phyloP scores from a whole-genome alignment of 2,329 filamentous ascomycete species.

The Penicillium sp. region DNA sequence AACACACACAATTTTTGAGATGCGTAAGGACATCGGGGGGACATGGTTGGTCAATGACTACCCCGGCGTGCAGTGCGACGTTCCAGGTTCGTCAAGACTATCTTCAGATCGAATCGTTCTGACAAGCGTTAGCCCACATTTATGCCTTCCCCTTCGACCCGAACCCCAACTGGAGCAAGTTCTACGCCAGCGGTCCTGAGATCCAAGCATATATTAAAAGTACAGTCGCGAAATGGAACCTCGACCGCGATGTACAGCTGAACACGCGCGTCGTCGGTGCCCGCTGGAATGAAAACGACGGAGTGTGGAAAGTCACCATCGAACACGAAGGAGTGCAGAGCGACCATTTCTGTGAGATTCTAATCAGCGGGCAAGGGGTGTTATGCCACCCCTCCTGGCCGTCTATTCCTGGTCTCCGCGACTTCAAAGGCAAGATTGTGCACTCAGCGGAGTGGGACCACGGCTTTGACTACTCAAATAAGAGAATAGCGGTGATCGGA shows the following conservation, averaged over 20 bases:
- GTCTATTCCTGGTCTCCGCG: constrained; percentile 31
- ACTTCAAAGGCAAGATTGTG: constrained; percentile 36
- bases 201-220: constrained; percentile 52
- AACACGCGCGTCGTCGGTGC: constrained; percentile 44
- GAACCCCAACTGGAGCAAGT: constrained; percentile 13
- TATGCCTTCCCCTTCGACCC: constrained; percentile 51
- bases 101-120: not conserved
- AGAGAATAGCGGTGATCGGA: constrained; percentile 31
- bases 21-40: constrained; percentile 35
- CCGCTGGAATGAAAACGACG: constrained; percentile 43
- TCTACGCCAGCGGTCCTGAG: constrained; percentile 34
- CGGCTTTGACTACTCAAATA: constrained; percentile 25
- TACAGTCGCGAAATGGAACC: constrained; percentile 45
- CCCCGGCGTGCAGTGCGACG: constrained; percentile 34
- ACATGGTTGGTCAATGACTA: constrained; percentile 30
- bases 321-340: constrained; percentile 31
- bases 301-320: constrained; percentile 43
- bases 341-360: constrained; percentile 39
- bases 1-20: constrained; percentile 50
- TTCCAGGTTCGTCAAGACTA: constrained; percentile 12
- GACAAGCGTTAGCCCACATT: constrained; percentile 25
- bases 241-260: constrained; percentile 45
- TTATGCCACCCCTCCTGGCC: constrained; percentile 32
- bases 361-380: constrained; percentile 41
- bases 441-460: constrained; percentile 41